Base-by-base conservation (phyloP, 345 rosid species). In the Microthlaspi erraticum region DNA sequence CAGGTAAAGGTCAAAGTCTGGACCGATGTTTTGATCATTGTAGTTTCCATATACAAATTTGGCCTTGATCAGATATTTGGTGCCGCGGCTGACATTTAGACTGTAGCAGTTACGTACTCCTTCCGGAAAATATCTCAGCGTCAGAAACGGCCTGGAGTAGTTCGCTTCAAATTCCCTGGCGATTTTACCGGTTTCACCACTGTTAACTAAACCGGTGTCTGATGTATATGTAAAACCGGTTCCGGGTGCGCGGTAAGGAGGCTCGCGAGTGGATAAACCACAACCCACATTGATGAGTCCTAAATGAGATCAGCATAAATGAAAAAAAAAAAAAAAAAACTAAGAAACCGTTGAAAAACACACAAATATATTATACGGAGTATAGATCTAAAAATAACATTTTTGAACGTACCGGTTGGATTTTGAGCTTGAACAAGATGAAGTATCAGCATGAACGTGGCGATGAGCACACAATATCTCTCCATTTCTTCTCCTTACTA, bases 261-360 rank as follows among this genome's bases (percentile, higher is more conserved):
- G 10, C 8, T 62, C 70, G 16, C 26, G 39, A 52, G 18, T 10
- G 2, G 75, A 3, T 20, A 53, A 53, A 23, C 76, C 76, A 16
- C 70, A 72, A 36, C 54, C 76, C 63, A 72, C 51, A 36, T 44
- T 72, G 16, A 72, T 62, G 64, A 72, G 64, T 64, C 76, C 76
- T 70, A 36, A n/a, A 14, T 70, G 16, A 69, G 13, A 66, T 6
- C 23, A 26, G 29, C 29, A 26, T 26, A 26, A 5, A 14, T 1
- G 2, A 6, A 64, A 7, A 11, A 2, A 8, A 10, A 3, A n/a
- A 7, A 33, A 0, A 10, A 19, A 44, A 17, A 68, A 0, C 17
- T 31, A 38, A 3, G 10, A 68, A 52, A 12, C 41, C 3, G 12
- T 13, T 36, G 0, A 33, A 34, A 11, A 33, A 19, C 7, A 68